These are phyloP conservation scores for Boletus vermiculosoides DNA, from an alignment of 768 basidiomycete genomes.

Conservation along the genomic window DNA sequence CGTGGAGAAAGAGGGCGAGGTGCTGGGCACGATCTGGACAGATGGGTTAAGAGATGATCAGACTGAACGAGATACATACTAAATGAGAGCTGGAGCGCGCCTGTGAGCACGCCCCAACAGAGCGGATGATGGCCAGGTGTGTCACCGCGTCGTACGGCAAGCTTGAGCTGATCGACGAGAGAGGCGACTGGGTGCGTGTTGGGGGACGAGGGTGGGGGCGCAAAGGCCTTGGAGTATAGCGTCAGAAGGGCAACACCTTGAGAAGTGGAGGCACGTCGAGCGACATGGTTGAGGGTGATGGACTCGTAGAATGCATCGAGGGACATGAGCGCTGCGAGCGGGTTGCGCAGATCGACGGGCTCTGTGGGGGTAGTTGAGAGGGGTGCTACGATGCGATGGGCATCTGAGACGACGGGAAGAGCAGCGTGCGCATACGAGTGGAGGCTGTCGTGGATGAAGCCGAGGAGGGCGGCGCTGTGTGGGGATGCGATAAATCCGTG, in stretches of 20 bases:
- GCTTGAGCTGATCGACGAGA: slow-evolving; percentile 70
- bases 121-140: slow-evolving; percentile 81
- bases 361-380: slow-evolving; percentile 11
- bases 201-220: slow-evolving; percentile 41
- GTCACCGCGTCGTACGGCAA: slow-evolving; percentile 59
- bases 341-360: slow-evolving; percentile 17
- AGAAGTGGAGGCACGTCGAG: slow-evolving; percentile 80
- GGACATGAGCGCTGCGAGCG: slow-evolving; percentile 44
- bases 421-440: slow-evolving; percentile 76
- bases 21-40: slow-evolving; percentile 74
- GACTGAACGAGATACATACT: slow-evolving; percentile 44
- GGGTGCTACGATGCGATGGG: slow-evolving; percentile 45
- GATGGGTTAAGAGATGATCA: slow-evolving; percentile 1
- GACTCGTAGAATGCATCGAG: slow-evolving; percentile 80
- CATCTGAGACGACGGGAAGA: slow-evolving; percentile 75
- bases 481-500: slow-evolving; percentile 67
- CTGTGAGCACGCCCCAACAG: slow-evolving; percentile 88
- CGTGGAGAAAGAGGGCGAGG: slow-evolving; percentile 91
- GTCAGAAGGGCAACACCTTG: slow-evolving; percentile 94
- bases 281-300: slow-evolving; percentile 88
- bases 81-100: slow-evolving; percentile 67
- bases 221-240: slow-evolving; percentile 80
- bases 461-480: slow-evolving; percentile 32
- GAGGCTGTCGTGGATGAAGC: slow-evolving; percentile 71
- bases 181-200: slow-evolving; percentile 13